phyloP scores from a whole-genome alignment of 2,329 filamentous ascomycete species.

The Coccinonectria pachysandricola region DNA sequence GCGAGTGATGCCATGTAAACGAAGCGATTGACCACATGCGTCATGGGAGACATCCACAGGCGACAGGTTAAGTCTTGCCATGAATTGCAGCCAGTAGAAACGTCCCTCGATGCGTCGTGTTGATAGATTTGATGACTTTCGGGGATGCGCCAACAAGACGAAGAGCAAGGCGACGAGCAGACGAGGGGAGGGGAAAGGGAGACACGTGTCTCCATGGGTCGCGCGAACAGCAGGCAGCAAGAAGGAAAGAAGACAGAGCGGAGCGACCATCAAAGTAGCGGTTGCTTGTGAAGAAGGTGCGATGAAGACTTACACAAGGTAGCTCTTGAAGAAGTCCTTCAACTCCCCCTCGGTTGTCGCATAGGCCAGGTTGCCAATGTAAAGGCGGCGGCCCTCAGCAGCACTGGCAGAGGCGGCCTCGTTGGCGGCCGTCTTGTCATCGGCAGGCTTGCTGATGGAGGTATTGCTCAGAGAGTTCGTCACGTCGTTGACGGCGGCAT shows the following conservation, averaged over 20 bases:
- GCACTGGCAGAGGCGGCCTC: slow-evolving; percentile 94
- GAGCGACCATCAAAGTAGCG: no score
- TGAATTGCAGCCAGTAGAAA: no score
- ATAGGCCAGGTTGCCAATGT: slow-evolving; percentile 99
- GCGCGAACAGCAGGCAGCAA: slow-evolving; percentile 1
- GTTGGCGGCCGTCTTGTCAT: slow-evolving; percentile 56
- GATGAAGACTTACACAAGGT: slow-evolving; percentile 94
- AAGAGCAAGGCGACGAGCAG: no score
- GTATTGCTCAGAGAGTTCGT: slow-evolving; percentile 65
- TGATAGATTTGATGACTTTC: no score
- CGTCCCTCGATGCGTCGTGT: no score
- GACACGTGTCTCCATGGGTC: slow-evolving; percentile 18
- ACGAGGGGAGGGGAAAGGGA: no score
- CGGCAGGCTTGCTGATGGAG: slow-evolving; percentile 45
- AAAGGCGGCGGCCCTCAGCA: slow-evolving; percentile 96
- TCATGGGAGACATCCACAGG: no score
- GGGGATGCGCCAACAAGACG: no score
- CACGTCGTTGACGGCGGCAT: slow-evolving; percentile 65
- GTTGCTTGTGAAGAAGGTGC: slow-evolving; percentile 2
- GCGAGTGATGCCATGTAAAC: no score
- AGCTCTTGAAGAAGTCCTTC: slow-evolving; percentile 99
- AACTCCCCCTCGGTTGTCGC: slow-evolving; percentile 99
- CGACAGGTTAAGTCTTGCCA: no score
- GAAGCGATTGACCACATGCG: no score
- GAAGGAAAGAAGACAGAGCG: slow-evolving; percentile 2